Conservation (phyloP, 352 stramenopile genomes). For the Phytophthora colocasiae region DNA sequence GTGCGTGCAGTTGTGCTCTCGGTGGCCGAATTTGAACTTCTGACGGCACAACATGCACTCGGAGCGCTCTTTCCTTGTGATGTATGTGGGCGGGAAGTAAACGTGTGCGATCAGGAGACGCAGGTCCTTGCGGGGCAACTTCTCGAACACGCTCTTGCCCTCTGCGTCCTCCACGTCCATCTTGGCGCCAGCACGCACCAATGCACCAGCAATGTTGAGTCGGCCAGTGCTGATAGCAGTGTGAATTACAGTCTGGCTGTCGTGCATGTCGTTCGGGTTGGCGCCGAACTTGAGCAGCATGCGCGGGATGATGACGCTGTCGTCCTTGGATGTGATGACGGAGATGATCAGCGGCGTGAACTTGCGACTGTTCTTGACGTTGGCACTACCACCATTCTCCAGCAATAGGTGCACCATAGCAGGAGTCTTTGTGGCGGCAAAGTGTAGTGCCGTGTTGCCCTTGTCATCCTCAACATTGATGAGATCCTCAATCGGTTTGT, state of each 20-base stretch:
- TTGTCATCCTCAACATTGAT: constrained; percentile 90
- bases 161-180: constrained; percentile 89
- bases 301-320: constrained; percentile 84
- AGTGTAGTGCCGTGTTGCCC: constrained; percentile 87
- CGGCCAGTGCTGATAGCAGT: constrained; percentile 70
- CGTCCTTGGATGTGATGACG: constrained; percentile 86
- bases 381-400: constrained; percentile 81
- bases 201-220: constrained; percentile 80
- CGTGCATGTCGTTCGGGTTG: constrained; percentile 91
- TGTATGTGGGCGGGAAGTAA: constrained; percentile 89
- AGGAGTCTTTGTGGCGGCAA: constrained; percentile 86
- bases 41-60: constrained; percentile 89
- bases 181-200: constrained; percentile 85
- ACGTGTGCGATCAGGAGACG: constrained; percentile 83
- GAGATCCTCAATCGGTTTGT: constrained; percentile 78
- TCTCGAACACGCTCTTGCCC: constrained; percentile 87
- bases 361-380: constrained; percentile 88
- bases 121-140: constrained; percentile 75
- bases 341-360: constrained; percentile 89
- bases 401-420: constrained; percentile 85
- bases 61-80: constrained; percentile 83
- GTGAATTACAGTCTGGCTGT: constrained; percentile 89
- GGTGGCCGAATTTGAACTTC: constrained; percentile 88
- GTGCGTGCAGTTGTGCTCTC: constrained; percentile 89
- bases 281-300: constrained; percentile 90